Conservation (phyloP, 345 rosid genomes). For the Populus deltoides region DNA sequence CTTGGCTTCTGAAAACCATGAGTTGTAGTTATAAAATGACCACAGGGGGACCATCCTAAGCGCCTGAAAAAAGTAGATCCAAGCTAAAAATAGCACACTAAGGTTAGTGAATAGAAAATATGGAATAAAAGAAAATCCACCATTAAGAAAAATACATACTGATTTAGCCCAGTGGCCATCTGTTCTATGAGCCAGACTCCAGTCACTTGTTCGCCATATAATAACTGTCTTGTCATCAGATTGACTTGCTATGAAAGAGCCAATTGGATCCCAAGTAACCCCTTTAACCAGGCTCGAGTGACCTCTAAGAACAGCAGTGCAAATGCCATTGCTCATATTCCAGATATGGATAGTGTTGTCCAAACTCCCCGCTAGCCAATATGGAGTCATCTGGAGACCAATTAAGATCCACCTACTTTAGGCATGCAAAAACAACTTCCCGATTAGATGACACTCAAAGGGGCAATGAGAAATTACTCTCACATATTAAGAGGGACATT, state of each 20-base stretch:
- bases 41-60: constrained; percentile 99
- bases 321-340: constrained; percentile 91
- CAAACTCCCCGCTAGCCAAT: constrained; percentile 95
- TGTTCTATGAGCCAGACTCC: constrained; percentile 95
- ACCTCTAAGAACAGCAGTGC: constrained; percentile 95
- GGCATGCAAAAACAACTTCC: constrained; percentile 41
- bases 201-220: constrained; percentile 97
- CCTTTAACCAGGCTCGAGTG: constrained; percentile 98
- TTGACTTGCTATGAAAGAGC: constrained; percentile 95
- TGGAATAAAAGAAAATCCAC: background rate
- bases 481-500: background rate
- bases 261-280: constrained; percentile 98
- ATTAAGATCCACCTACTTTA: constrained; percentile 99
- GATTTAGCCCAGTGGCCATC: constrained; percentile 99
- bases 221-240: constrained; percentile 99
- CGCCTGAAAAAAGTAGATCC: constrained; percentile 99
- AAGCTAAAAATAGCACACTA: constrained; percentile 48
- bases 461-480: constrained; percentile 16
- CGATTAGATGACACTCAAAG: constrained; percentile 37
- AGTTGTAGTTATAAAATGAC: constrained; percentile 95
- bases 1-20: constrained; percentile 99
- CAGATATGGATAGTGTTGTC: constrained; percentile 95
- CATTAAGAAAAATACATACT: constrained; percentile 39
- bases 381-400: constrained; percentile 99
- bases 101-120: constrained; percentile 20